Base-by-base conservation (phyloP, 1,139 yeast species). In the Geotrichum histeridarum region DNA sequence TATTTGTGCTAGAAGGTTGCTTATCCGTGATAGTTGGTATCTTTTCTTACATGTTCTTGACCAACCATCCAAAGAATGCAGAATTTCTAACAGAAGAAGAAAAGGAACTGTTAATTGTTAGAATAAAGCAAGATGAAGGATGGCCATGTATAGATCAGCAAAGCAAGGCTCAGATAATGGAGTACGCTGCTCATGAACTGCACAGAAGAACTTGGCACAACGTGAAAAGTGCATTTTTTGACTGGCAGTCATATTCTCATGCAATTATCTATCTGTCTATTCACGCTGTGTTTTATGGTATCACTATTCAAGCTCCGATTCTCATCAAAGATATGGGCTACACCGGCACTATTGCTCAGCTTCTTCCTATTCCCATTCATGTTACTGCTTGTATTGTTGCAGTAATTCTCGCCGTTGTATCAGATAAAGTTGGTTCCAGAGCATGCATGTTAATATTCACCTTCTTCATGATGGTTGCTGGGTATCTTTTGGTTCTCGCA, bases 1-100 rank as follows among this genome's bases (percentile, higher is more conserved):
- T 80, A 53, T 79, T 80, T 62, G 73, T 80, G 45, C 67, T 80
- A 45, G 83, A 79, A 62, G 83, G 83, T 14, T 65, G 73, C 4
- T 64, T 74, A 22, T 77, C 83, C 9, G 73, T 75, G 49, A 76
- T 76, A 1, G 74, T 78, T 57, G 80, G 57, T 15, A 54, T 44
- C 11, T 57, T 74, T 22, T 73, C 80, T 33, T 80, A 70, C 61
- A 76, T 77, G 60, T 65, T 77, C 1, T 68, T 82, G 54, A 80
- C 80, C 35, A 82, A 79, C 61, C 73, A 70, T 66, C 82, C 82
- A 17, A 69, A 67, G 30, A 72, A 73, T 51, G 73, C 79, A 31
- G 70, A 74, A 54, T 80, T 80, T 67, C 71, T 81, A 56, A 74
- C 67, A 32, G 72, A 67, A 12, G 71, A 75, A 42, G 85, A 81